Base-by-base conservation (phyloP, 129 eudicot genomes). In the Arctium lappa region DNA sequence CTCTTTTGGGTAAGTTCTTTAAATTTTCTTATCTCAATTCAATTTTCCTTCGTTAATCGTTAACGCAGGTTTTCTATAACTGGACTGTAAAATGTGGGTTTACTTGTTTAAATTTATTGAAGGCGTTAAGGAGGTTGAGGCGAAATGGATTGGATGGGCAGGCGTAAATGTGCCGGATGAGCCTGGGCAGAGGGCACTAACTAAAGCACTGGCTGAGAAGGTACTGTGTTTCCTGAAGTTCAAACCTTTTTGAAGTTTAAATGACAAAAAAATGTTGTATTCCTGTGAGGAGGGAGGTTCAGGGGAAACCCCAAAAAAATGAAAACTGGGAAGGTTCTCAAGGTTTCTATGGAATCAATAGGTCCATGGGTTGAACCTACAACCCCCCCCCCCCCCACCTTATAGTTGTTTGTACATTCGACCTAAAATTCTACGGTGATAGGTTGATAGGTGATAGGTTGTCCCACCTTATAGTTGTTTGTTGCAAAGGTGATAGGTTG, bases 121-220 rank as follows among this genome's bases (percentile, higher is more conserved):
- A 94, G 98, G 98, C 34, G 97, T 95, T 75, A 94, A 92, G 93
- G 98, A 95, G 82, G 89, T 95, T 76, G 98, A 92, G 88, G 97
- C 97, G 6, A 90, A 88, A 82, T 95, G 97, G 97, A 95, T 95
- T 77, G 98, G 98, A 42, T 95, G 98, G 98, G 97, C 98, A 7
- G 98, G 98, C 44, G 98, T 92, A 27, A 92, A 95, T 82, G 97
- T 92, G 87, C 97, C 98, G 1, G 98, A 95, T 85, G 94, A 95
- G 88, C 86, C 89, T 72, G 98, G 98, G 65, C 93, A 95, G 80
- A 85, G 85, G 84, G 85, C 97, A 63, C 93, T 95, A 36, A 91
- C 98, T 6, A 83, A 88, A 86, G 94, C 97, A 33, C 81, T 95
- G 50, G 98, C 97, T 31, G 97, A 92, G 60, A 92, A 92, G 97